Evolutionary conservation across 2,329 filamentous ascomycete species (phyloP).

Genomic region (Arthrobotrys pseudoclavata): DNA sequence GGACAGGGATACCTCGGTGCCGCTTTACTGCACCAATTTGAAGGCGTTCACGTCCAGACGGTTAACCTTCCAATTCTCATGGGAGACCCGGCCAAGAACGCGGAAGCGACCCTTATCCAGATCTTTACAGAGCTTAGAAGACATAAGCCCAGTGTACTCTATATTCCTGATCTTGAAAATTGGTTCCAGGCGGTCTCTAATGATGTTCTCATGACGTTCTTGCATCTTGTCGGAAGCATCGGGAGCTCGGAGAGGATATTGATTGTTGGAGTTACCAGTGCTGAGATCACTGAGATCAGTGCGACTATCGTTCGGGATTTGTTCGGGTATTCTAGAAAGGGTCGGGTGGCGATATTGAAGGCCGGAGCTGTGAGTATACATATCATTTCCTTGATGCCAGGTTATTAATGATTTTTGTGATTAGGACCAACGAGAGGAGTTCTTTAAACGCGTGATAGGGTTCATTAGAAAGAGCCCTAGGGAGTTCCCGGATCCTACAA

Average conservation of each 20-base stretch:
- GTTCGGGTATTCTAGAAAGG: constrained; percentile 87
- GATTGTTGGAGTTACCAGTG: constrained; percentile 86
- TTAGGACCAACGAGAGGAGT: constrained; percentile 77
- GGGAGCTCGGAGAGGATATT: constrained; percentile 92
- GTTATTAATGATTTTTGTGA: constrained; percentile 8
- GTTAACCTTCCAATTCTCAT: constrained; percentile 91
- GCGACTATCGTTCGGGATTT: constrained; percentile 78
- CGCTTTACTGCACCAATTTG: constrained; percentile 88
- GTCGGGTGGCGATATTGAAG: constrained; percentile 77
- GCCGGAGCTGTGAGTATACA: constrained; percentile 73
- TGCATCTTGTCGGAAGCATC: constrained; percentile 83
- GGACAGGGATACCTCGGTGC: constrained; percentile 90
- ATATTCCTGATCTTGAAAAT: constrained; percentile 87
- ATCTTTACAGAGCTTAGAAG: constrained; percentile 92
- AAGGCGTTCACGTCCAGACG: constrained; percentile 92
- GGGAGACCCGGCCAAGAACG: constrained; percentile 81
- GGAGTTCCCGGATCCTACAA: constrained; percentile 88
- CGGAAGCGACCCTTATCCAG: constrained; percentile 89
- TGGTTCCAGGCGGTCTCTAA: constrained; percentile 82
- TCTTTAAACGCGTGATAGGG: constrained; percentile 80
- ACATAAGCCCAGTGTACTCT: constrained; percentile 95
- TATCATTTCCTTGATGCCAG: background rate
- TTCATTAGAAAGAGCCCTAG: constrained; percentile 83
- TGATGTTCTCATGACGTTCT: constrained; percentile 81
- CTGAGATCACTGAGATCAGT: constrained; percentile 74